phyloP scores from a whole-genome alignment of 2,329 filamentous ascomycete genomes.

The Podosphaera xanthii region DNA sequence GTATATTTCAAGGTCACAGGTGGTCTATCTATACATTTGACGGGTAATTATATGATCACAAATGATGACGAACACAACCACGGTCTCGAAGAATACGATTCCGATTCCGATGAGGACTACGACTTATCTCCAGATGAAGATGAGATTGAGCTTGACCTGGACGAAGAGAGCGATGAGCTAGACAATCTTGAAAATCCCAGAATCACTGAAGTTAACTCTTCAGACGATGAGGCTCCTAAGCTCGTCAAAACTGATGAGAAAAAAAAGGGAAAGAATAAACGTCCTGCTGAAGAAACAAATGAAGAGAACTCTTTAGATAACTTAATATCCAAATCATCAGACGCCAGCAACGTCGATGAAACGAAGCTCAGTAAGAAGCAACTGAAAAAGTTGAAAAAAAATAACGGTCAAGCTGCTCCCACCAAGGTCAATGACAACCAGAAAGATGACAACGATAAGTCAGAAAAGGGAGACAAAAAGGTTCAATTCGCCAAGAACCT shows the following conservation, averaged over 20 bases:
- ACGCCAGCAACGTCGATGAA: constrained; percentile 32
- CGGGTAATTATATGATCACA: constrained; percentile 80
- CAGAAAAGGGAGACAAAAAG: constrained; percentile 59
- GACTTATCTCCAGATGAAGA: constrained; percentile 62
- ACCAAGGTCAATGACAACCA: constrained; percentile 34
- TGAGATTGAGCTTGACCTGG: constrained; percentile 34
- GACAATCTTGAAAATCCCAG: constrained; percentile 60
- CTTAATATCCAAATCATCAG: constrained; percentile 54
- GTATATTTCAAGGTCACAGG: constrained; percentile 84
- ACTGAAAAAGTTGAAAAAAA: constrained; percentile 96
- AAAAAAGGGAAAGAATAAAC: constrained; percentile 77
- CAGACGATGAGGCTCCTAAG: constrained; percentile 42
- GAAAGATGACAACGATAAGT: constrained; percentile 27
- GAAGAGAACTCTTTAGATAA: constrained; percentile 51
- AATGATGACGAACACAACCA: constrained; percentile 31
- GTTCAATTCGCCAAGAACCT: constrained; percentile 98
- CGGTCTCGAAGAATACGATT: constrained; percentile 35
- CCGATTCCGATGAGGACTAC: constrained; percentile 49
- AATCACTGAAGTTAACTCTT: constrained; percentile 60
- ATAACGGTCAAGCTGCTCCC: constrained; percentile 67
- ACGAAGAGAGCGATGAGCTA: constrained; percentile 51
- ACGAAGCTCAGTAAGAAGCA: constrained; percentile 84
- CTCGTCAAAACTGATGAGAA: constrained; percentile 22
- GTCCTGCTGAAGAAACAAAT: constrained; percentile 49
- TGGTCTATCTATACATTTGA: constrained; percentile 76